Percentiles rank a stretch among this genome's conserved stretches.
These are phyloP conservation scores for Rubus idaeus DNA, from an alignment of 306 rosid species.

Conservation along the genomic window DNA sequence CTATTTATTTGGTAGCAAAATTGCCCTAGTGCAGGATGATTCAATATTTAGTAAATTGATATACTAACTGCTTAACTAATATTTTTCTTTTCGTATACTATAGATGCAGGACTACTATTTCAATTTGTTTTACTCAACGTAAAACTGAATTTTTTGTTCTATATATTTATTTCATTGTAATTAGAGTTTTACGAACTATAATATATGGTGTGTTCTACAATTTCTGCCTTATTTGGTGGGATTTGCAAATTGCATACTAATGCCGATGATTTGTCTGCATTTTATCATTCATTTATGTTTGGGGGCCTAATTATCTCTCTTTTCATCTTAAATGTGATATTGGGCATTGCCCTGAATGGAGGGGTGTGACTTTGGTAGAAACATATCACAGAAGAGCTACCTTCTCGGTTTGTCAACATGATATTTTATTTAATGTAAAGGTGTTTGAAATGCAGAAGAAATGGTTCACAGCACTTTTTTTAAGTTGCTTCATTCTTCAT, in stretches of 20 bases:
- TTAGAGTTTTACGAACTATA: background rate
- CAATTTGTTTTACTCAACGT: constrained; percentile 3
- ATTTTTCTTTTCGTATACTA: background rate
- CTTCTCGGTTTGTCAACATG: too few relatives aligned
- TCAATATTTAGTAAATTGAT: constrained; percentile 26
- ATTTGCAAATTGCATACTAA: too few relatives aligned
- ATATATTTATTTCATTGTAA: background rate
- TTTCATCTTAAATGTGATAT: background rate
- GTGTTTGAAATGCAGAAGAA: too few relatives aligned
- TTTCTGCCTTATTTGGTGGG: background rate
- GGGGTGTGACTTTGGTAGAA: background rate
- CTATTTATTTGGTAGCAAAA: constrained; percentile 4
- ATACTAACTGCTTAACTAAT: constrained; percentile 24
- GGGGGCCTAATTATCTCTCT: background rate
- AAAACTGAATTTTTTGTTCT: background rate
- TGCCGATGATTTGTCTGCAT: background rate
- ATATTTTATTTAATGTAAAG: too few relatives aligned
- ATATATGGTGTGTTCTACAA: background rate
- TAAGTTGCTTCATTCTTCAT: too few relatives aligned
- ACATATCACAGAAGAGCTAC: too few relatives aligned
- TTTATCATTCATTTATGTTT: background rate
- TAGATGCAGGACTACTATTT: constrained; percentile 1
- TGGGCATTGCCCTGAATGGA: background rate
- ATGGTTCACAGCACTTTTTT: too few relatives aligned
- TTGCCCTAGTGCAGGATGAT: constrained; percentile 20